Base-by-base conservation (phyloP, 352 stramenopile genomes). In the Achlya hypogyna region DNA sequence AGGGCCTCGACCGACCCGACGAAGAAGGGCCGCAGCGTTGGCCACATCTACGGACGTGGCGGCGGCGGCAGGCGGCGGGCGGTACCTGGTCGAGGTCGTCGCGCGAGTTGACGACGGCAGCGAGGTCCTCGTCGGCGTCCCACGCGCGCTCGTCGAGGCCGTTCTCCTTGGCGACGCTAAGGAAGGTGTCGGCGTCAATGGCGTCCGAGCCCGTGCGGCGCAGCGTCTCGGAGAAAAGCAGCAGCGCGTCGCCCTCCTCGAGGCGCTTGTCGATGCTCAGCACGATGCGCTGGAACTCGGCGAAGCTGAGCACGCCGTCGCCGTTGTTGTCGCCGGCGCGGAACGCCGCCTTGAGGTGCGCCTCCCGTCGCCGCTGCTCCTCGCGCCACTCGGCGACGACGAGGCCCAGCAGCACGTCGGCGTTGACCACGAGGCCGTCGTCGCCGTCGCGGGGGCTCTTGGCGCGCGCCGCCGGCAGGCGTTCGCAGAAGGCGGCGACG, bases 181-280 rank as follows among this genome's bases (percentile, higher is more conserved):
- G 62, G 47, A 93, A 91, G 5, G 83, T 72, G 14, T 89, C 71
- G 0, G 79, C 69, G 62, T 82, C 72, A 38, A 90, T 78, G 14
- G 75, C 69, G 18, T 86, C 75, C 45, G 74, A 84, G 38, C 83
- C 35, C 0, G 81, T 90, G 34, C 83, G 78, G 1, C 81, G 77
- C 51, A 93, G 45, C 2, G 84, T 90, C 51, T 93, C 84, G 62
- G 78, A 88, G 72, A 89, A 91, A 81, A 93, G 88, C 29, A 89
- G 71, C 29, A 93, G 53, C 32, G 91, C 83, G 34, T 91, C 84
- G 22, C 72, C 80, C 0, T 83, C 54, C 25, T 91, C 82, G 0
- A 81, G 75, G 1, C 74, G 75, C 22, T 78, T 77, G 67, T 93
- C 84, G 66, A 93, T 93, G 1, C 78, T 78, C 27, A 88, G 71